Base-by-base conservation (phyloP, 768 basidiomycete genomes). In the Naganishia vishniacii region DNA sequence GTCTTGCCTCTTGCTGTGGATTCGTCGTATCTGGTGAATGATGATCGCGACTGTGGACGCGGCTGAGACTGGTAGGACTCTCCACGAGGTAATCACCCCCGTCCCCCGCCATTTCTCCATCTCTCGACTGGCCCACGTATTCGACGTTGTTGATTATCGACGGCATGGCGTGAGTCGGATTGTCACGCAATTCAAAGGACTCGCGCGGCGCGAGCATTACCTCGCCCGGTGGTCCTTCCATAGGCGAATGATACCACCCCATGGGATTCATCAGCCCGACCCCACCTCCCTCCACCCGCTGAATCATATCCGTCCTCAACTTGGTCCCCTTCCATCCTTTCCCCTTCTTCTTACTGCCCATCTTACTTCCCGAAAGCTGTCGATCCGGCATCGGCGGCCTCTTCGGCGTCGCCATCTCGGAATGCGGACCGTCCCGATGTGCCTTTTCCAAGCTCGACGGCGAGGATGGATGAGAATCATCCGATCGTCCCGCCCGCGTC, bases 211-310 rank as follows among this genome's bases (percentile, higher is more conserved):
- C 26, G 42, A 61, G 31, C 5, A 61, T 45, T 4, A 2, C 9
- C 12, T 46, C 34, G 3, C 23, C 29, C n/a, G 34, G 7, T 37
- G 15, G 8, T 15, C 37, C 29, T 4, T 60, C 59, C 28, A 31
- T 42, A 11, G 59, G 59, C 18, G 61, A 62, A 40, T 77, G 73
- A 59, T 77, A 77, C 74, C 74, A 74, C 16, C 76, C 76, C 76
- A 76, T 76, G 1, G 75, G 75, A 48, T 78, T 78, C 56, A 78
- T 69, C 67, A 78, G 45, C 4, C 76, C 76, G 13, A 75, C 68
- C 3, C 73, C 76, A 18, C 75, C 78, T n/a, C 77, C 77, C 48
- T 76, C 76, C 12, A 78, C 76, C 15, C 78, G 70, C 66, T 72
- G 71, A 67, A 78, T 78, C 78, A 78, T 78, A 51, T 71, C 72